Evolutionary conservation across 2,329 filamentous ascomycete genomes (phyloP), one percentile per base, ranked within the genome.

Genomic region (Anisogramma anomala): DNA sequence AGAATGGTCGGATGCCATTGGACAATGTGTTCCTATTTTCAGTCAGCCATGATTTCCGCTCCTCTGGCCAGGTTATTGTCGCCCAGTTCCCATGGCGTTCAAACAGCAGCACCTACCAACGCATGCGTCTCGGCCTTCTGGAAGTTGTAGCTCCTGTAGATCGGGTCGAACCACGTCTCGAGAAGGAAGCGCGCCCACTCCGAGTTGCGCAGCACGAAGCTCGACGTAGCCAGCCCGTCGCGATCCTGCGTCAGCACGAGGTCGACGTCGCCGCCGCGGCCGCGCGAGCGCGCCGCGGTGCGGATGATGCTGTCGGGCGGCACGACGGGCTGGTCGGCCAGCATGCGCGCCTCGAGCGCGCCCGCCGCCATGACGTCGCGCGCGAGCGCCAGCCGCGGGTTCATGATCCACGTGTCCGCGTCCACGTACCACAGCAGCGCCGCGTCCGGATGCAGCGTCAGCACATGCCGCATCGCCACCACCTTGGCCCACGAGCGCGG

Each of bases 1-100:
- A 98, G 74, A 33, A 98, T 82, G 0, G 91, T 98, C 20, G 89
- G 87, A 58, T 98, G 91, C 93, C 91, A 98, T 68, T 94, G 89
- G 25, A 85, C 77, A 50, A 89, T 82, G 57, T 91, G 84, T 62
- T 89, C 84, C 83, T 88, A 48, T 10, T 23, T 31, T 17, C 2
- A 19, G 48, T 68, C 48, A 66, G 55, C 41, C 48, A n/a, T n/a
- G n/a, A n/a, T n/a, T n/a, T n/a, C n/a, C n/a, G n/a, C n/a, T n/a
- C n/a, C n/a, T n/a, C n/a, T n/a, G n/a, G n/a, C n/a, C n/a, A n/a
- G n/a, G n/a, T n/a, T n/a, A 23, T 23, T 5, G 22, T 9, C 22
- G 22, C 9, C 9, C 22, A 23, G 22, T 9, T 23, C 22, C 9
- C 22, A 5, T 23, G 9, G 22, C 5, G 9, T 9, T 9, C 22